Conservation (phyloP, 2,329 filamentous ascomycete genomes). For the Cladosporium sp. region DNA sequence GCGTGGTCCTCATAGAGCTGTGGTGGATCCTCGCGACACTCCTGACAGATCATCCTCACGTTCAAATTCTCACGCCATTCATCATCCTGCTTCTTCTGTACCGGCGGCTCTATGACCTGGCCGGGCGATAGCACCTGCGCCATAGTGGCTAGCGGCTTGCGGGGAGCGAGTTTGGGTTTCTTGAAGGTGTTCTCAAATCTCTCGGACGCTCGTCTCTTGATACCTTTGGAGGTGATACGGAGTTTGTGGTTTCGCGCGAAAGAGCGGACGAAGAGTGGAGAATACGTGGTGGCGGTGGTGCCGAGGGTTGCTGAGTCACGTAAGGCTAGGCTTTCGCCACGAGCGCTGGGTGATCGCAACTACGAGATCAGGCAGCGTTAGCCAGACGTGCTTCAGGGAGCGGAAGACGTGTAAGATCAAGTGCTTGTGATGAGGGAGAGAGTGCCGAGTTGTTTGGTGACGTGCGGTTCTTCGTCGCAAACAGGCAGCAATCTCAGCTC, state of each 20-base stretch:
- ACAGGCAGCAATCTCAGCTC: slow-evolving; percentile 26
- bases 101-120: slow-evolving; percentile 42
- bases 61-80: slow-evolving; percentile 82
- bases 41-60: slow-evolving; percentile 79
- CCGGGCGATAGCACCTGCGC: slow-evolving; percentile 46
- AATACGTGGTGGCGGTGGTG: slow-evolving; percentile 54
- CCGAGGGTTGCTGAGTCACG: slow-evolving; percentile 10
- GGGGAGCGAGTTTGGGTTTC: slow-evolving; percentile 24
- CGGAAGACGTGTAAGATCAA: neutral
- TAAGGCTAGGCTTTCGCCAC: slow-evolving; percentile 19
- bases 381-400: slow-evolving; percentile 17
- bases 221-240: slow-evolving; percentile 44
- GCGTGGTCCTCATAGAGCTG: slow-evolving; percentile 92
- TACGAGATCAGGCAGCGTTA: slow-evolving; percentile 14
- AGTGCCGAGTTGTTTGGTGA: slow-evolving; percentile 18
- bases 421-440: slow-evolving; percentile 6
- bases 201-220: slow-evolving; percentile 45
- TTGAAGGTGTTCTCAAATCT: slow-evolving; percentile 36
- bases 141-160: slow-evolving; percentile 34
- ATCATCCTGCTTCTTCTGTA: slow-evolving; percentile 38
- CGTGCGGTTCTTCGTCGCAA: slow-evolving; percentile 4
- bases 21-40: slow-evolving; percentile 90
- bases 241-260: slow-evolving; percentile 50
- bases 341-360: slow-evolving; percentile 19
- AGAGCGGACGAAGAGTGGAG: slow-evolving; percentile 64